Evolutionary conservation across 441 rosid species (phyloP).

Genomic region (Euphorbia schlechtendalii): DNA sequence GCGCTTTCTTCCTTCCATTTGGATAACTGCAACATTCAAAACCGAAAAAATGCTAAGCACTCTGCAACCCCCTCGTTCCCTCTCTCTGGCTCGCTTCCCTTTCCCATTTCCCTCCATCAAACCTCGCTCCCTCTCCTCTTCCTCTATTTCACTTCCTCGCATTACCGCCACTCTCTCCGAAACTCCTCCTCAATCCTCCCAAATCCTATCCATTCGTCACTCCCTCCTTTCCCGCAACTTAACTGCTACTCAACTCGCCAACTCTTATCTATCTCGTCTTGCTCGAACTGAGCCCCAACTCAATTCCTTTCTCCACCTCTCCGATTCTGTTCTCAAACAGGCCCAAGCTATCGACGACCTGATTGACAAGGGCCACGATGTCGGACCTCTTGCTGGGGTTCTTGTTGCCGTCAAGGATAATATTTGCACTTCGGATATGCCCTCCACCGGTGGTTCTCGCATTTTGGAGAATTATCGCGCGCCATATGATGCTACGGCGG

Average conservation of each 20-base stretch:
- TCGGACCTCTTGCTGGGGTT: slow-evolving; percentile 81
- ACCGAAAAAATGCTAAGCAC: slow-evolving; percentile 41
- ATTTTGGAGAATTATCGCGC: slow-evolving; percentile 63
- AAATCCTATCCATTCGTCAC: slow-evolving; percentile 62
- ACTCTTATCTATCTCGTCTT: slow-evolving; percentile 64
- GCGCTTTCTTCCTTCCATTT: too few species aligned
- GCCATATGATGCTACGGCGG: slow-evolving; percentile 76
- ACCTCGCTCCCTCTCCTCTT: slow-evolving; percentile 11
- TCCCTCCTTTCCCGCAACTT: slow-evolving; percentile 67
- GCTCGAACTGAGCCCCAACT: slow-evolving; percentile 70
- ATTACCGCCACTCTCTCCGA: slow-evolving; percentile 22
- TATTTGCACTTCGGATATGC: slow-evolving; percentile 84
- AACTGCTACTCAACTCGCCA: slow-evolving; percentile 59
- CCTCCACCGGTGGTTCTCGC: slow-evolving; percentile 80
- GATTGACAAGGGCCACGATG: slow-evolving; percentile 45
- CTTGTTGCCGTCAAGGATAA: slow-evolving; percentile 79
- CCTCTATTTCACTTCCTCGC: slow-evolving; percentile 21
- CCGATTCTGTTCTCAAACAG: slow-evolving; percentile 42
- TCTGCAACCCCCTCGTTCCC: slow-evolving; percentile 49
- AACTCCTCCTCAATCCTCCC: slow-evolving; percentile 39
- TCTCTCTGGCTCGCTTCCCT: slow-evolving; percentile 43
- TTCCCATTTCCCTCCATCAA: slow-evolving; percentile 23
- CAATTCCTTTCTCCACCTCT: slow-evolving; percentile 65
- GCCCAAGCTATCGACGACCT: slow-evolving; percentile 50
- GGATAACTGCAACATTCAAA: too few species aligned